Evolutionary conservation across 768 basidiomycete genomes (phyloP), one percentile per base, ranked within the genome.

Genomic region (Mycena capillaripes): DNA sequence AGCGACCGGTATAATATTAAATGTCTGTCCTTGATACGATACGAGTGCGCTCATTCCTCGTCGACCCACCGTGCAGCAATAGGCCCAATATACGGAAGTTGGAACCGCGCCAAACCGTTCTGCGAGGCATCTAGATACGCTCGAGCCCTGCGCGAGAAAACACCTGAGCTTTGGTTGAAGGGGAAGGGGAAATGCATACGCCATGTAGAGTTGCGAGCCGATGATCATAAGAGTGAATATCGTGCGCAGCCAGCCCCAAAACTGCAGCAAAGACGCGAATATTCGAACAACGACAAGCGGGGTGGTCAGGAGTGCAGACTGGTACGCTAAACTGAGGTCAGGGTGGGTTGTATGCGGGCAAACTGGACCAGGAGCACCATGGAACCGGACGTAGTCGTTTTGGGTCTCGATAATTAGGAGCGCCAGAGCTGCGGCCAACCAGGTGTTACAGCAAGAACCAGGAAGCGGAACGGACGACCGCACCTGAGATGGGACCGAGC

Each of bases 341-440:
- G 42, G 36, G 65, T 53, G 34, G 53, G 57, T 12, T 71, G 16
- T 0, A 36, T 48, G 61, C 53, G 42, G 23, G 25, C 38, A 38
- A 62, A 50, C 30, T n/a, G 9, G 42, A 63, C 40, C 30, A 60
- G 58, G 78, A 88, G 76, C 62, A 93, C 93, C 92, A 78, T 94
- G 93, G 79, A 94, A 95, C 63, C 94, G 90, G 69, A 94, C 89
- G 72, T 89, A 92, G 80, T 94, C 91, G 76, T 92, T 93, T 71
- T 89, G 88, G 12, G 91, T 95, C 81, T 95, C 93, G n/a, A 91
- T 72, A n/a, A 93, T 86, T 12, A 95, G 86, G 36, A 94, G 80
- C 1, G 85, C 30, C 34, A 95, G 81, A 3, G 94, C 94, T 93
- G 66, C 30, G 69, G 19, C n/a, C n/a, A n/a, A 40, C n/a, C 34